phyloP scores from a whole-genome alignment of 192 early-diverging fungal genomes.

The Linnemannia hyalina region DNA sequence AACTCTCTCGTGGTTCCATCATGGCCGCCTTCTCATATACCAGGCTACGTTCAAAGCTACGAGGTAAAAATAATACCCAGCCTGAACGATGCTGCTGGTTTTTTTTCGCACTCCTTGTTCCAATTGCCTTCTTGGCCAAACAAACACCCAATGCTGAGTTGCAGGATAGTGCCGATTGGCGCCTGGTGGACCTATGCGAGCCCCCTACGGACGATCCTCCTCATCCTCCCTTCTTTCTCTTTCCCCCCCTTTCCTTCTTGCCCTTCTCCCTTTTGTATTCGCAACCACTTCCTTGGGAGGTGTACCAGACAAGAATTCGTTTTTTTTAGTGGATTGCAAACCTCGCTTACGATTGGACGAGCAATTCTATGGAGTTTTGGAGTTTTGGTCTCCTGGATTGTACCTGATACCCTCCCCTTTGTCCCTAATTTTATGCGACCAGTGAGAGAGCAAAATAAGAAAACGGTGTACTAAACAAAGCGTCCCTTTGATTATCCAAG shows the following conservation, averaged over 20 bases:
- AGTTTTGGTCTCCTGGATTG: constrained; percentile 36
- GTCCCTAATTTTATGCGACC: constrained; percentile 3
- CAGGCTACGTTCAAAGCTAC: constrained; percentile 15
- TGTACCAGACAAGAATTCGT: not conserved
- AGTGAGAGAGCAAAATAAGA: not conserved
- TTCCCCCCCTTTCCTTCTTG: not conserved
- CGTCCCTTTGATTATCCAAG: not conserved
- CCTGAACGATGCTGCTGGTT: not conserved
- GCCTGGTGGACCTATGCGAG: not conserved
- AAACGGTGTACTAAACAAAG: not conserved
- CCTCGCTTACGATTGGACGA: not conserved
- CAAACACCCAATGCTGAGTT: not conserved
- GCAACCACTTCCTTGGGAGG: not conserved
- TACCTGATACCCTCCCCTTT: constrained; percentile 7
- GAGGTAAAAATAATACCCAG: constrained; percentile 14
- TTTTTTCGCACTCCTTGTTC: not conserved
- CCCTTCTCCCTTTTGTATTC: not conserved
- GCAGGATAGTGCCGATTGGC: not conserved
- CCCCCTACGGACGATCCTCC: not conserved
- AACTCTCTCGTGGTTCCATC: constrained; percentile 12
- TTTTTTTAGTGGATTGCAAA: not conserved
- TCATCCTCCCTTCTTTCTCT: not conserved
- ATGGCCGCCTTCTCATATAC: constrained; percentile 20
- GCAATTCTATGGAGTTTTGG: constrained; percentile 28
- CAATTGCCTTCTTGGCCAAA: not conserved